Evolutionary conservation across 1,284 basidiomycete species (phyloP).

Genomic region (Phellopilus nigrolimitatus): DNA sequence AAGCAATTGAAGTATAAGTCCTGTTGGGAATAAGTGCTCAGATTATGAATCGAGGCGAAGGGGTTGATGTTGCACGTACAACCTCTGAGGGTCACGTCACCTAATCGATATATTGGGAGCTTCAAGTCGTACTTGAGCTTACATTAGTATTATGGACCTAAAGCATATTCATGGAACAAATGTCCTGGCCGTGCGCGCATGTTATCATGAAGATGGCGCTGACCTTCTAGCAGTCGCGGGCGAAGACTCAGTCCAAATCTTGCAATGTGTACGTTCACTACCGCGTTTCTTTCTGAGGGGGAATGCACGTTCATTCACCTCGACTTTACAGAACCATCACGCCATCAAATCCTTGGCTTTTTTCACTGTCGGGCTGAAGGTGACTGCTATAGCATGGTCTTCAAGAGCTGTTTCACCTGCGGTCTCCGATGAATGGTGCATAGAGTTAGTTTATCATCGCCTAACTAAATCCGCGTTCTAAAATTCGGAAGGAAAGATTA

Average conservation of each 20-base stretch:
- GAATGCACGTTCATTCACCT: conserved; percentile 14
- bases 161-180: conserved; percentile 39
- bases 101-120: no score
- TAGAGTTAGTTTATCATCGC: conserved; percentile 49
- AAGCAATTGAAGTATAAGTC: no score
- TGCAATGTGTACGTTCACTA: conserved; percentile 49
- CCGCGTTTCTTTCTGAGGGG: background rate
- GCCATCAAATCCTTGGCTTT: conserved; percentile 51
- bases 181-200: conserved; percentile 58
- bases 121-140: no score
- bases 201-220: conserved; percentile 53
- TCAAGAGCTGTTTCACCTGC: conserved; percentile 61
- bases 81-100: no score
- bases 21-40: no score
- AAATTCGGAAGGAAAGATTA: conserved; percentile 40
- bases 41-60: no score
- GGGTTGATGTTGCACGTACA: no score
- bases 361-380: conserved; percentile 66
- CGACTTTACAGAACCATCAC: conserved; percentile 33
- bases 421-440: conserved; percentile 55
- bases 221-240: conserved; percentile 70
- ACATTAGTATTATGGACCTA: background rate
- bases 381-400: conserved; percentile 78
- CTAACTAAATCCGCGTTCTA: background rate
- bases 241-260: conserved; percentile 63